Conservation (phyloP, 2,329 filamentous ascomycete species). For the Diaporthe destruens region DNA sequence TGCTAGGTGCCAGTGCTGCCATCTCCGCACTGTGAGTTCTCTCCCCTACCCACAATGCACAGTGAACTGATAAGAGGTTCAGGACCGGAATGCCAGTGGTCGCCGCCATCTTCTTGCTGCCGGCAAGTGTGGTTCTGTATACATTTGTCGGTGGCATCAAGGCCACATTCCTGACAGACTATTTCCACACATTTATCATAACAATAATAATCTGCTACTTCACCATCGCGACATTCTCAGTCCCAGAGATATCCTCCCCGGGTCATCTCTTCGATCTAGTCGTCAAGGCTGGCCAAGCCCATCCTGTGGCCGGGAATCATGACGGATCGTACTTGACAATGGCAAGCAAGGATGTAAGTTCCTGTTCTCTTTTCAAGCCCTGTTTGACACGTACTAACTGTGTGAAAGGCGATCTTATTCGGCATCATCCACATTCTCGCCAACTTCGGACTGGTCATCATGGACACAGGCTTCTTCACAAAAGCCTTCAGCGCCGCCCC, state of each 20-base stretch:
- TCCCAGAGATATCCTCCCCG: slow-evolving; percentile 60
- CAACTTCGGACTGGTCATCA: slow-evolving; percentile 67
- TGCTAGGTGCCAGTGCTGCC: slow-evolving; percentile 59
- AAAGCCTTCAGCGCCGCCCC: slow-evolving; percentile 64
- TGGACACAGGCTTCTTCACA: slow-evolving; percentile 67
- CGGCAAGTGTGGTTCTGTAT: slow-evolving; percentile 55
- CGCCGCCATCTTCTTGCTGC: slow-evolving; percentile 60
- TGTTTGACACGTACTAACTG: background rate
- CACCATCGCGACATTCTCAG: slow-evolving; percentile 53
- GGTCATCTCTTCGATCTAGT: slow-evolving; percentile 64
- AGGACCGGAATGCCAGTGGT: slow-evolving; percentile 45
- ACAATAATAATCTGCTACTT: slow-evolving; percentile 65
- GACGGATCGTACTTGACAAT: slow-evolving; percentile 68
- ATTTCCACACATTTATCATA: slow-evolving; percentile 67
- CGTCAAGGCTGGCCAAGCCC: slow-evolving; percentile 55
- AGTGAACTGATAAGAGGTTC: background rate
- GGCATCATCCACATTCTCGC: slow-evolving; percentile 62
- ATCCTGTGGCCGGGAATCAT: slow-evolving; percentile 65
- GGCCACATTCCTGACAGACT: slow-evolving; percentile 62
- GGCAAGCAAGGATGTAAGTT: slow-evolving; percentile 60
- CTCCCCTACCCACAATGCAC: background rate
- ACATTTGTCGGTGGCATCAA: slow-evolving; percentile 57
- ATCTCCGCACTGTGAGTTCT: slow-evolving; percentile 50
- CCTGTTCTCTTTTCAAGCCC: accelerated
- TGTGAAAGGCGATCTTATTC: slow-evolving; percentile 59